Evolutionary conservation across 768 basidiomycete species (phyloP), one percentile per base, ranked within the genome.

Genomic region (Myochromella boudieri): DNA sequence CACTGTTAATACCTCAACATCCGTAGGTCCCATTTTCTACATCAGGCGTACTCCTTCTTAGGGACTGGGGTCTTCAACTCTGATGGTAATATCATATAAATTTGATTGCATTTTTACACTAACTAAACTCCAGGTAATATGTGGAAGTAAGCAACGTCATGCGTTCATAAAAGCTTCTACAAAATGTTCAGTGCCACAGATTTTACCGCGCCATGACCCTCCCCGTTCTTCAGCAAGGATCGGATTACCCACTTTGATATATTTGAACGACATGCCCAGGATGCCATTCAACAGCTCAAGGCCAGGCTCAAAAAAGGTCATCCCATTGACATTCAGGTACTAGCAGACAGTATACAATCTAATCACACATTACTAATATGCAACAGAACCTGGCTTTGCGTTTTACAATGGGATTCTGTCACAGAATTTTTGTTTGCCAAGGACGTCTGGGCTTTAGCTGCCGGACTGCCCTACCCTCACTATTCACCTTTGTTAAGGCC

Each of bases 191-290:
- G 22, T 17, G 24, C 36, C 29, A 48, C 24, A 78, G 84, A 57
- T 77, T 84, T 54, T 84, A 87, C 60, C 79, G 85, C 8, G 57
- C 71, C 2, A 83, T 88, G 70, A 81, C 83, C 0, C 77, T 85
- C n/a, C 0, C 85, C 85, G 0, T 87, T 87, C 69, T 87, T 89
- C 66, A 76, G 62, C 44, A 73, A 71, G 33, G 84, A 86, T 27
- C 68, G 75, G 27, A 76, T 84, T 44, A 76, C 72, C 33, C 76
- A 84, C 56, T 85, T 85, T 44, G 77, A 84, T 20, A 80, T 77
- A 25, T 85, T 84, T 52, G 78, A 77, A 43, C 66, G 73, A 10
- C 80, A 82, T 37, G 70, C 76, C 4, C 69, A 74, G 33, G 63
- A 73, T n/a, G 70, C 75, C 4, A 61, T 86, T 4, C 51, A 59